phyloP scores from a whole-genome alignment of 2,329 filamentous ascomycete species.

The Scolecobasidium constrictum region DNA sequence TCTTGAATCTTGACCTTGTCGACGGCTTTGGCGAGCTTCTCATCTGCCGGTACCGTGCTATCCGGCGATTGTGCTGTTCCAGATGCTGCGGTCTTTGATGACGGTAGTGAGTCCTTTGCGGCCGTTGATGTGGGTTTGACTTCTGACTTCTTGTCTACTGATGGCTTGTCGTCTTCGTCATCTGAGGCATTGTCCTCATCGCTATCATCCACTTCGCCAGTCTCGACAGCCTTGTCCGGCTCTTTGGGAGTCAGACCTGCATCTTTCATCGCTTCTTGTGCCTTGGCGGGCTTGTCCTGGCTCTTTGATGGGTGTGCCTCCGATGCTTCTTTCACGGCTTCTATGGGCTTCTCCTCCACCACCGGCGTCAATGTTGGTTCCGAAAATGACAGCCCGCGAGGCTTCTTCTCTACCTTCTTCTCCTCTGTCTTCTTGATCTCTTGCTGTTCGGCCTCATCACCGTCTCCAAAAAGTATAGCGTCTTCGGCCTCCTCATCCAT shows the following conservation, averaged over 20 bases:
- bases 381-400: too few species aligned
- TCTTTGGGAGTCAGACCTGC: too few species aligned
- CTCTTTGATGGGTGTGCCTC: not conserved
- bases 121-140: too few species aligned
- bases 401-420: constrained; percentile 4
- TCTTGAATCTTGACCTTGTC: constrained; percentile 7
- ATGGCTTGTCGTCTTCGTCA: not conserved
- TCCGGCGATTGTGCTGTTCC: too few species aligned
- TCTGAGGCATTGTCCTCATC: not conserved
- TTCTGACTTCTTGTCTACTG: too few species aligned
- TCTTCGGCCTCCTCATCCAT: constrained; percentile 5
- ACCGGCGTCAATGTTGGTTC: too few species aligned
- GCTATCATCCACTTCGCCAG: too few species aligned
- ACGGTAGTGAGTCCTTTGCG: too few species aligned
- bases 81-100: too few species aligned
- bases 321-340: not conserved
- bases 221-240: too few species aligned
- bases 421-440: not conserved
- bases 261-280: too few species aligned
- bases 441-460: constrained; percentile 5
- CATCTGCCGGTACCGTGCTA: too few species aligned
- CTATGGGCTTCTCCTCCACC: not conserved
- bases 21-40: not conserved
- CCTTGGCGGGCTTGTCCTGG: not conserved
- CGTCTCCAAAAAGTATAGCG: constrained; percentile 3